Conservation (phyloP, 2,329 filamentous ascomycete species). For the Chalara sp. region DNA sequence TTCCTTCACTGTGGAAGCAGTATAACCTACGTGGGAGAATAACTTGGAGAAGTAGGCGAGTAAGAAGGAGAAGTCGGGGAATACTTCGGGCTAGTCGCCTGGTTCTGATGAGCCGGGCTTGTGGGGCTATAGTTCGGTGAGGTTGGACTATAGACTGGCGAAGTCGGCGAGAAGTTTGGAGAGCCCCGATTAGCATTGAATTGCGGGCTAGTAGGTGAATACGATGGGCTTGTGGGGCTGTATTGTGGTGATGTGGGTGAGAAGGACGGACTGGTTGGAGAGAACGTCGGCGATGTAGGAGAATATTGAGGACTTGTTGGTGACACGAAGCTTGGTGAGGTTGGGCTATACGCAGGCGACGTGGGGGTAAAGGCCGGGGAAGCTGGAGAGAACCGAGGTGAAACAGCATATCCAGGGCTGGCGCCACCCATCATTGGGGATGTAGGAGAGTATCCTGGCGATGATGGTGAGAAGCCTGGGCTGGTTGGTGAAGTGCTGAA, state of each 20-base stretch:
- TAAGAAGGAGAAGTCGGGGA: conserved; percentile 22
- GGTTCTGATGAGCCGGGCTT: conserved; percentile 21
- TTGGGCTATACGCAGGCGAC: conserved; percentile 27
- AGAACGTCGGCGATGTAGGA: conserved; percentile 29
- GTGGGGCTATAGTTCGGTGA: conserved; percentile 25
- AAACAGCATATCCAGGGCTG: conserved; percentile 42
- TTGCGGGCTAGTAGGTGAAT: conserved; percentile 24
- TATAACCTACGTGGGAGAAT: conserved; percentile 20
- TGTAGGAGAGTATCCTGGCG: conserved; percentile 34
- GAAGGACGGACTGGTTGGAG: conserved; percentile 68
- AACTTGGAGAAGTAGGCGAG: conserved; percentile 23
- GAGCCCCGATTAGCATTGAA: conserved; percentile 11
- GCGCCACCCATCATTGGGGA: conserved; percentile 51
- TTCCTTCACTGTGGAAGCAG: too few relatives aligned
- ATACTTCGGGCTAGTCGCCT: conserved; percentile 32
- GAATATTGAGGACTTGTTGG: background rate
- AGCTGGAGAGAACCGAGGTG: conserved; percentile 53
- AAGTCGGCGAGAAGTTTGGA: conserved; percentile 13
- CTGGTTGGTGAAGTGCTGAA: conserved; percentile 41
- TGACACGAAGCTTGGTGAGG: conserved; percentile 16
- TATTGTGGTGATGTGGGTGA: conserved; percentile 50
- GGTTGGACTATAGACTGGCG: conserved; percentile 22
- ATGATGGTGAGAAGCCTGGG: conserved; percentile 31
- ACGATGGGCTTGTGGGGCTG: conserved; percentile 41
- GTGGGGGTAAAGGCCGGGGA: conserved; percentile 33